Conservation (phyloP, 2,329 filamentous ascomycete genomes). For the Fusarium buharicum region DNA sequence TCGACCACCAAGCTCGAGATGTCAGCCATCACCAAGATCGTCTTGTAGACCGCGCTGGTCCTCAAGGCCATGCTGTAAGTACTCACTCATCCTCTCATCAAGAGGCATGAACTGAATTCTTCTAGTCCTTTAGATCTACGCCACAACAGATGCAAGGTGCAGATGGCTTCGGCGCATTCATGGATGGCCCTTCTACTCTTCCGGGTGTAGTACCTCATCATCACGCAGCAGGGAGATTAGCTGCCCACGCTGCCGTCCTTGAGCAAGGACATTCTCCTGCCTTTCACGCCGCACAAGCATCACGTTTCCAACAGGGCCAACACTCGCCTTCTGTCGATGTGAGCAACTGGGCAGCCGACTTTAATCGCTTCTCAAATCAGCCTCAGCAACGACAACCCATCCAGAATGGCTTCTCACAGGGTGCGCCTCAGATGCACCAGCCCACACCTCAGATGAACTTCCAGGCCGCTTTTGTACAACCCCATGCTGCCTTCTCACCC, state of each 20-base stretch:
- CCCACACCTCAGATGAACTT: slow-evolving; percentile 43
- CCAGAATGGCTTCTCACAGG: slow-evolving; percentile 35
- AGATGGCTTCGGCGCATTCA: slow-evolving; percentile 52
- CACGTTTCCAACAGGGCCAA: slow-evolving; percentile 41
- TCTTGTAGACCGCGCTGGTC: slow-evolving; percentile 47
- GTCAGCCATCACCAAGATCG: slow-evolving; percentile 56
- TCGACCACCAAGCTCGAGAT: slow-evolving; percentile 56
- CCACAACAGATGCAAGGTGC: slow-evolving; percentile 45
- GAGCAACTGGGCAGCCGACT: slow-evolving; percentile 53
- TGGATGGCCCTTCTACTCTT: slow-evolving; percentile 45
- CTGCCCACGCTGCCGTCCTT: slow-evolving; percentile 50
- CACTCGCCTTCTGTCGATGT: slow-evolving; percentile 40
- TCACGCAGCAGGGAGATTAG: slow-evolving; percentile 51
- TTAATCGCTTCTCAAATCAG: slow-evolving; percentile 48
- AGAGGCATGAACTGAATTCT: neutral
- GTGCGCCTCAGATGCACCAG: slow-evolving; percentile 43
- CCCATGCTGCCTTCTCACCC: slow-evolving; percentile 44
- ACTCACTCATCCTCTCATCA: neutral
- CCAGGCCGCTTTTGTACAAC: slow-evolving; percentile 47
- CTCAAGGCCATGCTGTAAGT: slow-evolving; percentile 49
- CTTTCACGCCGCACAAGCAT: slow-evolving; percentile 36
- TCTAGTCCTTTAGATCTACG: slow-evolving; percentile 51
- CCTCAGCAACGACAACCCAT: slow-evolving; percentile 42
- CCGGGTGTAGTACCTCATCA: slow-evolving; percentile 47
- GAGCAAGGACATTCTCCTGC: slow-evolving; percentile 42